Conservation (phyloP, 2,329 filamentous ascomycete genomes). For the Hymenotorrendiella dingleyae region DNA sequence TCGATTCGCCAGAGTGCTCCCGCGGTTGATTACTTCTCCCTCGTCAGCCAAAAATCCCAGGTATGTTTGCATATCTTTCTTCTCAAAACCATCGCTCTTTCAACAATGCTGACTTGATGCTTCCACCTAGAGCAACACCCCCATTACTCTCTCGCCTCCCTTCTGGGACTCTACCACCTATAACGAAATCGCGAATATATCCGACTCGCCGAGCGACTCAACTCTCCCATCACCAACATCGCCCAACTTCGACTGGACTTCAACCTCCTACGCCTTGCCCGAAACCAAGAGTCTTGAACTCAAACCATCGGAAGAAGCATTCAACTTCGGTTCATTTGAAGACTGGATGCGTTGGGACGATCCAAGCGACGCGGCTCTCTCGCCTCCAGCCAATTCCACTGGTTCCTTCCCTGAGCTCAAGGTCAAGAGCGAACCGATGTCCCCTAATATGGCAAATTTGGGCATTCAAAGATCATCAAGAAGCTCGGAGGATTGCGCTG, state of each 20-base stretch:
- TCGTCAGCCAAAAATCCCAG: constrained; percentile 14
- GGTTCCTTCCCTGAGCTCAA: constrained; percentile 27
- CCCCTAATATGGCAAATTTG: constrained; percentile 21
- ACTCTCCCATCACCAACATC: constrained; percentile 23
- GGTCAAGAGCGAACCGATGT: constrained; percentile 22
- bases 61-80: constrained; percentile 11
- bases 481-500: constrained; percentile 16
- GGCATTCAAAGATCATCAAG: constrained; percentile 12
- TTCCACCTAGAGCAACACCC: constrained; percentile 10
- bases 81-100: background rate
- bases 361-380: constrained; percentile 21
- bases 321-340: constrained; percentile 26
- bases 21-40: constrained; percentile 18
- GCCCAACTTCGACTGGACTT: constrained; percentile 14
- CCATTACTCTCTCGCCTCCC: constrained; percentile 11
- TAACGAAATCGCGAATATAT: constrained; percentile 16
- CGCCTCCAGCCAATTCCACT: constrained; percentile 23
- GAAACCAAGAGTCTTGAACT: constrained; percentile 8
- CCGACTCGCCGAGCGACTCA: constrained; percentile 22
- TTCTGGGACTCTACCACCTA: constrained; percentile 18
- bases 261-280: constrained; percentile 15
- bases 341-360: constrained; percentile 31
- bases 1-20: constrained; percentile 10
- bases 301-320: constrained; percentile 20
- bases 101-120: constrained; percentile 5